phyloP scores from a whole-genome alignment of 768 basidiomycete genomes.

The Lactarius evosmus region DNA sequence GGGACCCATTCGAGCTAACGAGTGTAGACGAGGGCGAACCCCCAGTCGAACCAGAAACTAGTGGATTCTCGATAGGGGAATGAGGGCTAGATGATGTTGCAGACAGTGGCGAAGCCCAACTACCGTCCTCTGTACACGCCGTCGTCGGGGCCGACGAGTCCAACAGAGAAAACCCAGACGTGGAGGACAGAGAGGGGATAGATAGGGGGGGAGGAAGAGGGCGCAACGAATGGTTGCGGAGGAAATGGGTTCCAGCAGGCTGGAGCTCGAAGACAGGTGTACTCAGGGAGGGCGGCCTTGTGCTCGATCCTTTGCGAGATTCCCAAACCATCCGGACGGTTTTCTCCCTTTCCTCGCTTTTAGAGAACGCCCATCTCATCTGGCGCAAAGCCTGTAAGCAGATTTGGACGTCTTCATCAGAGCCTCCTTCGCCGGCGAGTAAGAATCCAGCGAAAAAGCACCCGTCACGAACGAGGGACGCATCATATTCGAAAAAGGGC shows the following conservation, averaged over 20 bases:
- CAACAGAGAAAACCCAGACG: slow-evolving; percentile 11
- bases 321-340: slow-evolving; percentile 52
- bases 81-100: slow-evolving; percentile 25
- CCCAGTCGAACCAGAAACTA: slow-evolving; percentile 13
- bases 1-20: slow-evolving; percentile 22
- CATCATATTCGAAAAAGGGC: slow-evolving; percentile 77
- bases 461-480: slow-evolving; percentile 82
- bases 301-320: slow-evolving; percentile 28
- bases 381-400: slow-evolving; percentile 76
- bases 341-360: slow-evolving; percentile 67
- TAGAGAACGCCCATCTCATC: slow-evolving; percentile 80
- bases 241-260: slow-evolving; percentile 18
- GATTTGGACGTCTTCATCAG: slow-evolving; percentile 48
- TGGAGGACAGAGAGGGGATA: slow-evolving; percentile 20
- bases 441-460: slow-evolving; percentile 84
- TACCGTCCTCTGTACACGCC: slow-evolving; percentile 25
- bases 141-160: slow-evolving; percentile 22
- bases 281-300: slow-evolving; percentile 12
- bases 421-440: slow-evolving; percentile 54
- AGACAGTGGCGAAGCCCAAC: slow-evolving; percentile 27
- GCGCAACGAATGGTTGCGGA: slow-evolving; percentile 18
- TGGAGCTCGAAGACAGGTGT: slow-evolving; percentile 20
- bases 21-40: slow-evolving; percentile 25
- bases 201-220: slow-evolving; percentile 28
- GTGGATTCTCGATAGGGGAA: slow-evolving; percentile 19